Conservation (phyloP, 2,329 filamentous ascomycete genomes). For the Trichoderma gracile region DNA sequence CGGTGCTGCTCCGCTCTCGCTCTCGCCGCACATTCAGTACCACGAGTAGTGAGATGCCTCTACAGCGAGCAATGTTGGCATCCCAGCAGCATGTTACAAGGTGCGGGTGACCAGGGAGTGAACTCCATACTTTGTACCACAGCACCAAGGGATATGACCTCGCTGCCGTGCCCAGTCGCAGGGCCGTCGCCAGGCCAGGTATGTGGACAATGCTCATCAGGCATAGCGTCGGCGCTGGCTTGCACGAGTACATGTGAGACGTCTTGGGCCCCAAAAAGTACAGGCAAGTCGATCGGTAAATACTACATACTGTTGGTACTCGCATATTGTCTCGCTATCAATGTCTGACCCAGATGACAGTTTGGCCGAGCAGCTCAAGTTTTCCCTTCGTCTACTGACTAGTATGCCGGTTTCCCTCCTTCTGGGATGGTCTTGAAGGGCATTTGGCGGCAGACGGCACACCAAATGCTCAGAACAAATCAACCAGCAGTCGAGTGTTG, state of each 20-base stretch:
- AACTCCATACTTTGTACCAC: neutral
- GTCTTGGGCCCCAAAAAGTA: neutral
- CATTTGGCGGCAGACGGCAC: no score
- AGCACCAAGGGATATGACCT: conserved; percentile 4
- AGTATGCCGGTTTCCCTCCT: neutral
- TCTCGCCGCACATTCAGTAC: no score
- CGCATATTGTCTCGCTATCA: conserved; percentile 5
- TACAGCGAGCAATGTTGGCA: conserved; percentile 1
- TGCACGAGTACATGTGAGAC: conserved; percentile 2
- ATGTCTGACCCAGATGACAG: conserved; percentile 11
- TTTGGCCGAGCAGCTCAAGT: conserved; percentile 4
- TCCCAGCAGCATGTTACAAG: neutral
- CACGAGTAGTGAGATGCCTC: no score
- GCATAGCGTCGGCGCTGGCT: conserved; percentile 11
- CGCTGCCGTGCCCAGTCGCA: conserved; percentile 2
- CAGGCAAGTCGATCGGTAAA: neutral
- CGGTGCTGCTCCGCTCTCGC: neutral
- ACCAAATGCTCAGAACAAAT: no score
- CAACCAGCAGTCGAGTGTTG: no score
- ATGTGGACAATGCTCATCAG: conserved; percentile 12
- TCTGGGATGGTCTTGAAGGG: no score
- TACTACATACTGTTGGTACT: neutral
- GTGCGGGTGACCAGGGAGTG: neutral
- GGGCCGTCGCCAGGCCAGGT: conserved; percentile 6
- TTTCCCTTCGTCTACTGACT: neutral